Base-by-base conservation (phyloP, 2,329 filamentous ascomycete genomes). In the Cercospora beticola region DNA sequence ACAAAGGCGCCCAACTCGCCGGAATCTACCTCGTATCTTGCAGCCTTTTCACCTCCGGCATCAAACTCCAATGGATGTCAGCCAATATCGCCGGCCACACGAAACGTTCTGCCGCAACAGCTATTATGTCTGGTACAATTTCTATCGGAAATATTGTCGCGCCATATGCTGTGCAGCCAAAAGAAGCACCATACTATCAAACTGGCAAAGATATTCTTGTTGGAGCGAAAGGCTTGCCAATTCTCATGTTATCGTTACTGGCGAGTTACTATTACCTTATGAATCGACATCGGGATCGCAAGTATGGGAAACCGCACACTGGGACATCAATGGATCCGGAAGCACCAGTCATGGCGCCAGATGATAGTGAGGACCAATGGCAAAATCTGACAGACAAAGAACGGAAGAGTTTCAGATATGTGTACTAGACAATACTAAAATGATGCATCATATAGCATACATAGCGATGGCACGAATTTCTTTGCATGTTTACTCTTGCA, bases 11-110 rank as follows among this genome's bases (percentile, higher is more conserved):
- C 1, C 78, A 75, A 61, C 73, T 82, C 26, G 74, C 79, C 2
- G 81, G 80, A 0, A 79, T 80, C 52, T 83, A 81, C 64, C 71
- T 82, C 31, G 76, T 78, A 60, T 78, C 79, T 54, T 74, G 76
- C 28, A 77, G 81, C 33, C 76, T 79, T 31, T 58, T 49, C 14
- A 68, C 67, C 9, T 36, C 66, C 4, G 67, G 66, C 4, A 70
- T 71, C 18, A 62, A 64, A 10, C 67, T 69, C 0, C 74, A 75
- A n/a, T 82, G 80, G 75, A 70, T 77, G 1, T 75, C 75, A 1
- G 76, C 77, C 7, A 81, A 93, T 73, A 82, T 91, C n/a, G 90
- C 88, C 23, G 90, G 90, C 0, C 89, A 91, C 73, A 92, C 90
- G 0, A 93, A 93, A 81, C 75, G 76, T 58, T 68, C 65, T 2